Evolutionary conservation across 768 basidiomycete genomes (phyloP), one percentile per base, ranked within the genome.

Genomic region (Gelatoporia subvermispora): DNA sequence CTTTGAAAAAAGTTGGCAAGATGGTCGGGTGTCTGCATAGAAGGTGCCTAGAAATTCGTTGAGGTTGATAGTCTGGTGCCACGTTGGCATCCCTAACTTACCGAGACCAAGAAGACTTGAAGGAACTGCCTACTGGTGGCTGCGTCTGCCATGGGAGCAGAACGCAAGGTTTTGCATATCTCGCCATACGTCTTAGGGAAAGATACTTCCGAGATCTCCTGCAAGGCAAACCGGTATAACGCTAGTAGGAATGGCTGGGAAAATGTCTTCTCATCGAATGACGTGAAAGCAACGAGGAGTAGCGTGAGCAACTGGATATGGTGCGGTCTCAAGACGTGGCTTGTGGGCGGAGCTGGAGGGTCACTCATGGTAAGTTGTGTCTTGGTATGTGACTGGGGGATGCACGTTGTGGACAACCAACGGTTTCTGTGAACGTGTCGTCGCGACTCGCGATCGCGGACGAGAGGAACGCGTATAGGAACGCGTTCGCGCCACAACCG

Each of bases 271-370:
- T 74, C 49, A 4, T 54, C 53, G 11, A 42, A 35, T 22, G 23
- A 21, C 15, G 42, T 21, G n/a, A 52, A 86, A 3, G 77, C 68
- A 11, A 84, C 68, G 50, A 81, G 69, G 31, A 90, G 69, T 21
- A 88, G 68, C 28, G 77, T 76, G 25, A 91, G 70, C 15, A 91
- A 68, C 42, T 76, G 76, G 43, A 92, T 70, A 61, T 93, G 90
- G 57, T 92, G 89, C 1, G 89, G 87, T 47, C 81, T 74, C 23
- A 92, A 72, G 48, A 81, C 72, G 65, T 88, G 84, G 44, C 81
- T 77, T 7, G 77, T 75, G 1, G 84, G 81, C 8, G 83, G 79
- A 18, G 35, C 65, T 65, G 28, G 45, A n/a, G 39, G 37, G 24
- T 51, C 18, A 11, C 5, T 31, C 28, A 31, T 31, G 13, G 28